Evolutionary conservation across 495 filamentous ascomycete genomes (phyloP).

Genomic region (Halenospora varia): DNA sequence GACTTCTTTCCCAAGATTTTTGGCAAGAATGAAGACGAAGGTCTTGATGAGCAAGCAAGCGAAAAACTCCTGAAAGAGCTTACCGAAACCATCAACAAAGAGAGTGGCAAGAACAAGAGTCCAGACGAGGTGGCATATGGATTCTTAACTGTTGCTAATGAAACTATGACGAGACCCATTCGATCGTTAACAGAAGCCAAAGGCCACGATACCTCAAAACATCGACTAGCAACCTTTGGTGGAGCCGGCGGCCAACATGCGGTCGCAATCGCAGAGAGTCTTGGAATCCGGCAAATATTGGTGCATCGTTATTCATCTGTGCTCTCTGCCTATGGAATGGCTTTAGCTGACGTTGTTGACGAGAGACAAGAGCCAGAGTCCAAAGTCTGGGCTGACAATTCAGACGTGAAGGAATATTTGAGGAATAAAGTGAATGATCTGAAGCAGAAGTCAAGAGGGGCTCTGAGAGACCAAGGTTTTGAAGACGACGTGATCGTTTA

Average conservation of each 20-base stretch:
- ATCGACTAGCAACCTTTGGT: slow-evolving; percentile 87
- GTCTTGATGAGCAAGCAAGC: slow-evolving; percentile 74
- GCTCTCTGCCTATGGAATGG: slow-evolving; percentile 95
- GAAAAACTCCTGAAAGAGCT: slow-evolving; percentile 73
- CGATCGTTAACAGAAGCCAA: slow-evolving; percentile 89
- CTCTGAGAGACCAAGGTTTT: slow-evolving; percentile 72
- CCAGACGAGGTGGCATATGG: slow-evolving; percentile 87
- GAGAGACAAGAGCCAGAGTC: slow-evolving; percentile 90
- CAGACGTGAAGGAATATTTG: slow-evolving; percentile 46
- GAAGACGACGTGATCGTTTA: slow-evolving; percentile 66
- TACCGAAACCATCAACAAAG: slow-evolving; percentile 69
- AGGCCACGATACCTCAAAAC: slow-evolving; percentile 86
- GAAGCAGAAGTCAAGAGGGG: slow-evolving; percentile 61
- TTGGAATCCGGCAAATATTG: slow-evolving; percentile 84
- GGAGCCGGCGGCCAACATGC: slow-evolving; percentile 96
- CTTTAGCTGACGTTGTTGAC: slow-evolving; percentile 89
- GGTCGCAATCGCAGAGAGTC: slow-evolving; percentile 85
- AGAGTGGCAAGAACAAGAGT: slow-evolving; percentile 59
- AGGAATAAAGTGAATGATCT: slow-evolving; percentile 56
- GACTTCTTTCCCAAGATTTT: slow-evolving; percentile 99
- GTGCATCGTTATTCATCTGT: slow-evolving; percentile 93
- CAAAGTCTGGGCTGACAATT: slow-evolving; percentile 63
- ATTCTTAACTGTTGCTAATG: slow-evolving; percentile 91
- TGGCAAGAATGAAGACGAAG: slow-evolving; percentile 85
- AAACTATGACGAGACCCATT: slow-evolving; percentile 93